Evolutionary conservation across 805 yeast species (phyloP), one percentile per base, ranked within the genome.

Genomic region (Isabelozyma heimii): DNA sequence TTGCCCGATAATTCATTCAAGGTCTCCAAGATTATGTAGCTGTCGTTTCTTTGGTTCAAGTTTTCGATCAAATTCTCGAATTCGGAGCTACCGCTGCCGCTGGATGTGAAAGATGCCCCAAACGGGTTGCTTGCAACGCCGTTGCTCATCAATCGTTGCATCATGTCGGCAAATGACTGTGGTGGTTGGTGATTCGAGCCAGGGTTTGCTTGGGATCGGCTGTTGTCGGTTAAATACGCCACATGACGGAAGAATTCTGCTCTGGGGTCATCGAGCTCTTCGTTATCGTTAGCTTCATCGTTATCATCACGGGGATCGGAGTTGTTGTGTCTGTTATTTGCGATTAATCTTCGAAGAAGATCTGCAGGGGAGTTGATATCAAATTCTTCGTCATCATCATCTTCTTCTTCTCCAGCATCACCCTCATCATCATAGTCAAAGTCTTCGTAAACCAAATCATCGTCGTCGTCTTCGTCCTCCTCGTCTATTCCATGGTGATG

Each of bases 1-100:
- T 80, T 67, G 52, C 83, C 88, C 24, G 86, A 79, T 16, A 88
- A 63, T 58, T 86, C 89, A 53, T 79, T 83, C 45, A 87, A 65
- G 2, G 84, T 79, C 58, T 86, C 91, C 57, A 84, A 62, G 1
- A 87, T 75, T 15, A 84, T 52, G 57, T 73, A 86, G 0, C 89
- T 76, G 57, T 85, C 88, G 1, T 78, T 83, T 12, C 77, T 67
- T 42, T 69, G 72, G 35, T 62, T 62, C 37, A 80, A 59, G 37
- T 70, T 73, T 12, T 65, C 59, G 2, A 77, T 60, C 28, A 79
- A 58, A 5, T 58, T 54, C 37, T 65, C 69, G 44, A 70, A 64
- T 48, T 71, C 76, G 6, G 59, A 46, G 30, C 51, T 59, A 8
- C 59, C 66, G 26, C 66, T 50, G n/a, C 46, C 45, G 9, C 43